phyloP scores from a whole-genome alignment of 2,329 filamentous ascomycete species.

The Furcasterigmium sp. region DNA sequence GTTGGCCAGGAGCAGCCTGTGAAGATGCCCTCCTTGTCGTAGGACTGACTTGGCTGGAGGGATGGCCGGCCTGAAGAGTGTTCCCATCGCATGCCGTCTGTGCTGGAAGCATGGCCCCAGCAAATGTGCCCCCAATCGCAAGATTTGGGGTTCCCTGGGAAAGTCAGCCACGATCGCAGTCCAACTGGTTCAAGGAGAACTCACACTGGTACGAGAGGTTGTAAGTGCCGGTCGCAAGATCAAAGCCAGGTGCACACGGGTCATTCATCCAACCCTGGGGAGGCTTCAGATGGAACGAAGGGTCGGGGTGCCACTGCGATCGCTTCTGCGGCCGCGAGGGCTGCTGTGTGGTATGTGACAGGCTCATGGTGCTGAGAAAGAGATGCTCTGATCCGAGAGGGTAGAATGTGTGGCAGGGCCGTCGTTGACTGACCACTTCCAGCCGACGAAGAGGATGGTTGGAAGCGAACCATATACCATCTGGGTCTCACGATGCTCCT shows the following conservation, averaged over 20 bases:
- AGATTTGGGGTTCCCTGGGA: slow-evolving; percentile 27
- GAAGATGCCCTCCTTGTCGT: slow-evolving; percentile 47
- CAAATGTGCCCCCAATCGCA: slow-evolving; percentile 33
- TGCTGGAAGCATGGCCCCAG: slow-evolving; percentile 46
- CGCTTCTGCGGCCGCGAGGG: background rate
- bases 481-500: too few relatives aligned
- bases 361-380: background rate
- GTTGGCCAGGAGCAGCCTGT: slow-evolving; percentile 44
- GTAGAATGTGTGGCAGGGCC: too few relatives aligned
- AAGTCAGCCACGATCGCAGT: too few relatives aligned
- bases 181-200: too few relatives aligned
- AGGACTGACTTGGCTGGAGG: slow-evolving; percentile 29
- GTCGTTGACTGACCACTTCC: too few relatives aligned
- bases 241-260: slow-evolving; percentile 44
- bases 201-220: slow-evolving; percentile 50
- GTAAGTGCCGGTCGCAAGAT: slow-evolving; percentile 38
- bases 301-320: background rate
- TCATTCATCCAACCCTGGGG: slow-evolving; percentile 30
- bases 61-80: slow-evolving; percentile 26
- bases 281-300: slow-evolving; percentile 14
- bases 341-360: background rate
- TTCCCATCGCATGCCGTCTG: slow-evolving; percentile 34
- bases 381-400: background rate
- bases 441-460: too few relatives aligned
- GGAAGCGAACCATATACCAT: too few relatives aligned